These are phyloP conservation scores for Pseudonitzschia delicatissima DNA, from an alignment of 108 stramenopile genomes.

Conservation along the genomic window DNA sequence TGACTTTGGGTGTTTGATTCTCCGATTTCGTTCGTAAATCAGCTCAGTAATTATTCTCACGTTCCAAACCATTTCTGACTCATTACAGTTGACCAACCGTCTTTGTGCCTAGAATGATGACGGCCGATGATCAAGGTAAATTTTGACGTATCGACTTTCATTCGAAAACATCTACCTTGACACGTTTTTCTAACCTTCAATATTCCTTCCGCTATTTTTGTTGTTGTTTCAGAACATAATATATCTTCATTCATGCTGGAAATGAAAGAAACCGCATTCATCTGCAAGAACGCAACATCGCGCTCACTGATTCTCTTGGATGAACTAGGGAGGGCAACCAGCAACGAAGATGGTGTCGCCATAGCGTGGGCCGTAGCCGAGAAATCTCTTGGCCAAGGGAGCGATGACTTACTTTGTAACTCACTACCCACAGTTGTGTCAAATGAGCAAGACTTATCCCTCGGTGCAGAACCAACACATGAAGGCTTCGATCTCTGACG, in stretches of 20 bases:
- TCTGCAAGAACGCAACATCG: constrained; percentile 78
- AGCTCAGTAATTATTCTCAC: too few species aligned
- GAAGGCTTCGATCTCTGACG: constrained; percentile 39
- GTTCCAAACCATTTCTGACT: neutral
- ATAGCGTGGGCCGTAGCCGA: constrained; percentile 89
- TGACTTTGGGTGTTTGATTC: neutral
- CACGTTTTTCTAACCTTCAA: neutral
- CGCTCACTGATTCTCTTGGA: constrained; percentile 88
- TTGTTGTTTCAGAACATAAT: constrained; percentile 60
- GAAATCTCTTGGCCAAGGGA: constrained; percentile 60
- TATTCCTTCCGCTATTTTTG: neutral
- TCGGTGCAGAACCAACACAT: constrained; percentile 80
- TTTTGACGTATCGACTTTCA: neutral
- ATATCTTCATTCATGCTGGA: constrained; percentile 93
- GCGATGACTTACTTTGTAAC: constrained; percentile 89
- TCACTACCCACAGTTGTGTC: constrained; percentile 79
- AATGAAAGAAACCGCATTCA: constrained; percentile 91
- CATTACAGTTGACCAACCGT: constrained; percentile 49
- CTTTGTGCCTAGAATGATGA: constrained; percentile 87
- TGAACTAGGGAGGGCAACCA: constrained; percentile 94
- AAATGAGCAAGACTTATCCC: constrained; percentile 65
- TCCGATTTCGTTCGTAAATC: too few species aligned
- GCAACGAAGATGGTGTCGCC: constrained; percentile 91
- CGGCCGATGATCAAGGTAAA: constrained; percentile 64
- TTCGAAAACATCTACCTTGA: neutral